A percentile compares a stretch with the other conserved stretches of the same genome.
These are phyloP conservation scores for Colletotrichum sidae DNA, from an alignment of 2,329 filamentous ascomycete species.

Conservation along the genomic window DNA sequence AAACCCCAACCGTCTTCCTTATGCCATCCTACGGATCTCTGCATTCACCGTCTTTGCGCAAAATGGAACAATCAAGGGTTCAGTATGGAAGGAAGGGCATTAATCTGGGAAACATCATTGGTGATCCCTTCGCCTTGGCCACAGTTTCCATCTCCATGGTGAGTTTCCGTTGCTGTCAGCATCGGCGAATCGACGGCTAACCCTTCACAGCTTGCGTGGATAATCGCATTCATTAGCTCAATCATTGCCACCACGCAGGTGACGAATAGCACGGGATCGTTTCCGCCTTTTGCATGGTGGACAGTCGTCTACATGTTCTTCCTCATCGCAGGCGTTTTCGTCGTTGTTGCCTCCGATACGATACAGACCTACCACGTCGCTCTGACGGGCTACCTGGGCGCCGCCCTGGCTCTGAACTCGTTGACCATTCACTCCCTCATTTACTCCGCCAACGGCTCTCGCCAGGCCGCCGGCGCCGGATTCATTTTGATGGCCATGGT, in stretches of 20 bases:
- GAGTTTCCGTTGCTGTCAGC: slow-evolving; percentile 54
- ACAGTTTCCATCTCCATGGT: slow-evolving; percentile 93
- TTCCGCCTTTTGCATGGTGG: slow-evolving; percentile 95
- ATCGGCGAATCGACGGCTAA: background rate
- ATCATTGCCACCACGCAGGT: slow-evolving; percentile 74
- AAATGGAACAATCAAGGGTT: slow-evolving; percentile 79
- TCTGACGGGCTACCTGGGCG: slow-evolving; percentile 86
- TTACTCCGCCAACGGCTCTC: slow-evolving; percentile 77
- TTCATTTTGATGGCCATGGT: slow-evolving; percentile 96
- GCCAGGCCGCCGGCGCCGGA: slow-evolving; percentile 89
- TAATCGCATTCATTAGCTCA: slow-evolving; percentile 90
- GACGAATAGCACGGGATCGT: slow-evolving; percentile 55
- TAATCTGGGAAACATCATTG: slow-evolving; percentile 88
- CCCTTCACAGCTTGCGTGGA: slow-evolving; percentile 82
- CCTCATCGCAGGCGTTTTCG: slow-evolving; percentile 81
- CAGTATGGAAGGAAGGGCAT: slow-evolving; percentile 70
- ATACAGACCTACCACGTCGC: slow-evolving; percentile 92
- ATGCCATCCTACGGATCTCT: slow-evolving; percentile 83
- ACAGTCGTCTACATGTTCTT: slow-evolving; percentile 86
- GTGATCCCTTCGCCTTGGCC: slow-evolving; percentile 94
- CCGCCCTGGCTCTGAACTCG: slow-evolving; percentile 85
- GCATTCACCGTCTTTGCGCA: slow-evolving; percentile 78
- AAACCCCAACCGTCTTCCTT: slow-evolving; percentile 50
- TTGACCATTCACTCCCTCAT: slow-evolving; percentile 89
- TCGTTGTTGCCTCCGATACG: slow-evolving; percentile 86